Evolutionary conservation across 257 asterid species (phyloP).

Genomic region (Nicotiana paniculata): DNA sequence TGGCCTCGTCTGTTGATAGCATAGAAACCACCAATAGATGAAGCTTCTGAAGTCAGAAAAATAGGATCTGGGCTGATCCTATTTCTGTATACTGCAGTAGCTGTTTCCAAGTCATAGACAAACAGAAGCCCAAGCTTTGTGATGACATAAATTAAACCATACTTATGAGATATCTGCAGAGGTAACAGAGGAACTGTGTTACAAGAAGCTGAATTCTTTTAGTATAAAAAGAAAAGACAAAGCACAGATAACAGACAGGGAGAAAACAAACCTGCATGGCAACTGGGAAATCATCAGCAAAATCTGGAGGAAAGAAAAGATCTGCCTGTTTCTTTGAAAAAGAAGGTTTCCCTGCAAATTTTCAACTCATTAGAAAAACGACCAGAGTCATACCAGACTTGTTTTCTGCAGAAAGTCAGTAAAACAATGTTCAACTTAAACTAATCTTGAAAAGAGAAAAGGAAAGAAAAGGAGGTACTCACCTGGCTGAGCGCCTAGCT

Average conservation of each 20-base stretch:
- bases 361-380: background rate
- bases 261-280: constrained; percentile 85
- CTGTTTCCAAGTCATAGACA: constrained; percentile 69
- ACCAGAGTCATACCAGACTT: background rate
- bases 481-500: constrained; percentile 91
- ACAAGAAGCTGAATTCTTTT: background rate
- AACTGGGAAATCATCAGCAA: constrained; percentile 95
- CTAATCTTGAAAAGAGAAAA: background rate
- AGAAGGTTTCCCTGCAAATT: constrained; percentile 77
- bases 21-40: constrained; percentile 92
- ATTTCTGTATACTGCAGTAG: constrained; percentile 96
- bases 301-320: constrained; percentile 98
- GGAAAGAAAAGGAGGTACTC: background rate
- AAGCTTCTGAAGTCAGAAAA: constrained; percentile 90
- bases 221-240: background rate
- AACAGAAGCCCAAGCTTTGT: constrained; percentile 69
- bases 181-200: constrained; percentile 16
- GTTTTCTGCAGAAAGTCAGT: background rate
- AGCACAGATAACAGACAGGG: background rate
- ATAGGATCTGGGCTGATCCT: constrained; percentile 99
- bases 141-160: constrained; percentile 56
- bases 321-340: constrained; percentile 97
- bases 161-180: constrained; percentile 83
- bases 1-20: constrained; percentile 97
- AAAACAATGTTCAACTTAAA: background rate